Percentiles rank a stretch among this genome's conserved stretches.
Conservation (phyloP, 2,329 filamentous ascomycete genomes). For the Fusarium sp. region DNA sequence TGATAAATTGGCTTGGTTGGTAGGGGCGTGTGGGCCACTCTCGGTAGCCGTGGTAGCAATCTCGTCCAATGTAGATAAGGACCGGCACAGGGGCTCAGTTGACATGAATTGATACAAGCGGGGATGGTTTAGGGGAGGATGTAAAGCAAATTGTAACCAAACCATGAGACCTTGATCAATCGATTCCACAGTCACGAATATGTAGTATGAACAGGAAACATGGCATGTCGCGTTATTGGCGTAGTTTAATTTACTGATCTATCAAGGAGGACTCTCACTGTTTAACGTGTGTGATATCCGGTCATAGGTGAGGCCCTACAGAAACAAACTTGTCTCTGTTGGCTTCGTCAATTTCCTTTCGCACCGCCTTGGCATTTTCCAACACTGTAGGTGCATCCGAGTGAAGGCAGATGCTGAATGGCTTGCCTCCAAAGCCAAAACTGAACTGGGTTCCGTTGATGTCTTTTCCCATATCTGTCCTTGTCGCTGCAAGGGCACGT, state of each 20-base stretch:
- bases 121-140: neutral
- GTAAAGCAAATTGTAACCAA: neutral
- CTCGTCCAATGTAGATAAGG: neutral
- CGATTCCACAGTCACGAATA: neutral
- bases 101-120: neutral
- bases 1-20: neutral
- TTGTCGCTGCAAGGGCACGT: neutral
- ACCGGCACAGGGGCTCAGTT: neutral
- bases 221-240: neutral
- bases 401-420: neutral
- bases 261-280: too few species aligned
- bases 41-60: neutral
- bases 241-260: neutral
- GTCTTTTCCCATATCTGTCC: neutral
- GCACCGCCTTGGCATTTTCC: neutral
- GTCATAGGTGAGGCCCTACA: neutral
- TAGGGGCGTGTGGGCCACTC: neutral
- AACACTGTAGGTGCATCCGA: neutral
- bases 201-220: neutral
- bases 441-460: neutral
- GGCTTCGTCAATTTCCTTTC: neutral
- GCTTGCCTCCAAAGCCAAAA: neutral
- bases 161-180: too few species aligned
- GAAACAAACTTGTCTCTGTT: neutral
- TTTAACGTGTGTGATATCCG: neutral